Conservation (phyloP, 2,329 filamentous ascomycete genomes). For the Teratosphaeria viscida region DNA sequence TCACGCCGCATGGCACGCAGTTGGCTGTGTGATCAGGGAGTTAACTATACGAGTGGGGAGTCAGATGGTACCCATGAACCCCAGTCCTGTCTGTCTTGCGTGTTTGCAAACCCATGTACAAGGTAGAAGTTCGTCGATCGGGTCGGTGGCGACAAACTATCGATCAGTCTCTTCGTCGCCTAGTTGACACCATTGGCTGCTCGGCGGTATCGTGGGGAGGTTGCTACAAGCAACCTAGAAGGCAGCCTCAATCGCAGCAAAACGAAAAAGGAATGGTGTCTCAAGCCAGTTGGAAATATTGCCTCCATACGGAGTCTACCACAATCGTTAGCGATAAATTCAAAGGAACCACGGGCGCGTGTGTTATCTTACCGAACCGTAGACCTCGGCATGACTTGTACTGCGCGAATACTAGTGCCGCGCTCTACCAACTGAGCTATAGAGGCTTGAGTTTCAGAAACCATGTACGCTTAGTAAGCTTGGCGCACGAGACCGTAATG, state of each 20-base stretch:
- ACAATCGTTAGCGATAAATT: neutral
- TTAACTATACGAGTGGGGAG: too few species aligned
- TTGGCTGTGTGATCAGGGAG: too few species aligned
- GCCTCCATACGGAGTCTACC: slow-evolving; percentile 6
- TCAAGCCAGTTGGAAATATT: neutral
- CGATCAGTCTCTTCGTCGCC: too few species aligned
- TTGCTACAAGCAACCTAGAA: too few species aligned
- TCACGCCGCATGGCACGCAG: too few species aligned
- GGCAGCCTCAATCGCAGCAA: neutral
- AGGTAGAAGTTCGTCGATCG: neutral
- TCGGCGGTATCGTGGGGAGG: too few species aligned
- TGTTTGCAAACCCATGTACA: too few species aligned
- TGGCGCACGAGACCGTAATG: neutral
- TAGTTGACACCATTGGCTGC: too few species aligned
- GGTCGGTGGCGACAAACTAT: too few species aligned
- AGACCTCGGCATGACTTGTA: slow-evolving; percentile 5
- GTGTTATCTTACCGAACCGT: slow-evolving; percentile 1
- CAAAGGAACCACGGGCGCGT: neutral
- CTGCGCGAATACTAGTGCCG: slow-evolving; percentile 6
- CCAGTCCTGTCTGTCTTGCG: too few species aligned
- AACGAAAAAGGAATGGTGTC: neutral
- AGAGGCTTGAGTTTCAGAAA: neutral
- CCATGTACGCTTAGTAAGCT: neutral
- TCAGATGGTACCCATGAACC: too few species aligned
- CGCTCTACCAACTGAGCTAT: slow-evolving; percentile 9